A percentile compares a stretch with the other conserved stretches of the same genome.
Evolutionary conservation across 345 rosid species (phyloP).

Genomic region (Psidium guajava): DNA sequence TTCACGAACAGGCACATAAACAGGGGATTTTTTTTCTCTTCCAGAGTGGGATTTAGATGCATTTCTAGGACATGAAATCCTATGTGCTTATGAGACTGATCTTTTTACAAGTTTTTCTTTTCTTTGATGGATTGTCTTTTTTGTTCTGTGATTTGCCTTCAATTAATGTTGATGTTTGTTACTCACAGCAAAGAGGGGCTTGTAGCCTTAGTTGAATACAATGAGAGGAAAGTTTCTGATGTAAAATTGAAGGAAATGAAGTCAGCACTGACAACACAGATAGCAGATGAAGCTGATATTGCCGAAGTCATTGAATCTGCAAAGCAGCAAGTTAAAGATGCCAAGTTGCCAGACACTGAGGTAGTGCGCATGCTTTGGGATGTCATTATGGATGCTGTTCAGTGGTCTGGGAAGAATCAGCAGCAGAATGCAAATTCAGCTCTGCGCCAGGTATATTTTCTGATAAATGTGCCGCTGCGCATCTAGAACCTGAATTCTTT

Average conservation of each 20-base stretch:
- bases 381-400: conserved; percentile 96
- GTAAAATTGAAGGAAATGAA: conserved; percentile 86
- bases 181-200: conserved; percentile 78
- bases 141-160: background rate
- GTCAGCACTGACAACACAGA: conserved; percentile 63
- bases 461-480: conserved; percentile 29
- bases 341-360: conserved; percentile 70
- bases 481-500: background rate
- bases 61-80: background rate
- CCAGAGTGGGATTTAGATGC: background rate
- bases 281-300: conserved; percentile 62
- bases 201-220: conserved; percentile 76
- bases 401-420: conserved; percentile 99
- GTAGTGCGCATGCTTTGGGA: conserved; percentile 84
- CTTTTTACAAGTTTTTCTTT: background rate
- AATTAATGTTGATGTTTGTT: background rate
- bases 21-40: background rate
- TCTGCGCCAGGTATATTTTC: conserved; percentile 56
- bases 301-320: conserved; percentile 77
- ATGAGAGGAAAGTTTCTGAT: conserved; percentile 86
- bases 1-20: background rate
- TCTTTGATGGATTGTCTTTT: background rate
- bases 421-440: conserved; percentile 91
- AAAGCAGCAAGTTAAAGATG: conserved; percentile 76
- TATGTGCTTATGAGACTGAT: background rate